These are phyloP conservation scores for Pyrus bretschneideri DNA, from an alignment of 306 rosid genomes.

Conservation along the genomic window DNA sequence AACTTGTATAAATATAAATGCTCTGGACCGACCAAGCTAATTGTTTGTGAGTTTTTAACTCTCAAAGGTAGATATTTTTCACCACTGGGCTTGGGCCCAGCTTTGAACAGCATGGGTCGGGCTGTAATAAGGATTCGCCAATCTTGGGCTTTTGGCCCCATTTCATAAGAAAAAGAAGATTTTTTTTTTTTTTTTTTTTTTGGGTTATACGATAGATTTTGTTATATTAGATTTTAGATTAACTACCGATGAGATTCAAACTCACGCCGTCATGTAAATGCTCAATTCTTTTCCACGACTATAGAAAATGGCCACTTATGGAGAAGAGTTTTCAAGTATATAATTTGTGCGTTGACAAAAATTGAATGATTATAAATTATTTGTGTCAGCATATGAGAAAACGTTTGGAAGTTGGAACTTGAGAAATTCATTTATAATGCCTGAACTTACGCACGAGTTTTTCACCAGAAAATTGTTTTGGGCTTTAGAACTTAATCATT, in stretches of 20 bases:
- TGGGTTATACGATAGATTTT: too few relatives aligned
- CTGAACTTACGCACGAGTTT: background rate
- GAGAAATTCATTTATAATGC: background rate
- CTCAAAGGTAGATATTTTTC: too few relatives aligned
- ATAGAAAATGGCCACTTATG: too few relatives aligned
- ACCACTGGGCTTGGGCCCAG: too few relatives aligned
- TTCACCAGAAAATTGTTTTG: background rate
- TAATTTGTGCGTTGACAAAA: background rate
- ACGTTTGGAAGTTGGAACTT: too few relatives aligned
- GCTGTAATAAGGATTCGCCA: background rate
- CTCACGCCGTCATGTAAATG: rapidly evolving
- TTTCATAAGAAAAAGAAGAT: background rate
- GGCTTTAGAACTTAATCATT: background rate
- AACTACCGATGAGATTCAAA: rapidly evolving
- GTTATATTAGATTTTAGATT: too few relatives aligned
- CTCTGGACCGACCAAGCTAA: too few relatives aligned
- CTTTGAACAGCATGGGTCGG: too few relatives aligned
- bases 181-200: too few relatives aligned
- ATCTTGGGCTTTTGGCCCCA: background rate
- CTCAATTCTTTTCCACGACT: rapidly evolving
- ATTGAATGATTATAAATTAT: too few relatives aligned
- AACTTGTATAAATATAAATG: too few relatives aligned
- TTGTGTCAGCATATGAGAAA: background rate
- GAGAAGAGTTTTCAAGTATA: background rate
- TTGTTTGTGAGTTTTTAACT: too few relatives aligned